Base-by-base conservation (phyloP, 306 rosid genomes). In the Elaeagnus macrophylla region DNA sequence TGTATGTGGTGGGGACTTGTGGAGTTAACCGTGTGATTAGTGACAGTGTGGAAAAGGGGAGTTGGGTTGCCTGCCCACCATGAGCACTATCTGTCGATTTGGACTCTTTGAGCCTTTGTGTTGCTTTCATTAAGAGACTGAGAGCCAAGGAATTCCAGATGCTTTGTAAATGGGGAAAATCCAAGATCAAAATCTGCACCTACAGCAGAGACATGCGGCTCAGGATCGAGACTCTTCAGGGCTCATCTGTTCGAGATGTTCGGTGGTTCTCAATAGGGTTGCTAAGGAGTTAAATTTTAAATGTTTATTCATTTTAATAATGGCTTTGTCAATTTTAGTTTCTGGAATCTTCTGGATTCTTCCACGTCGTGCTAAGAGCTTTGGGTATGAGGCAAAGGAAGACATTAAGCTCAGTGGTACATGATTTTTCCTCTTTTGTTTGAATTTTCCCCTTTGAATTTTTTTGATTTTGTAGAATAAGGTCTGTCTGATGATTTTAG, bases 261-360 rank as follows among this genome's bases (percentile, higher is more conserved):
- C 81, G 44, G 20, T 60, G 60, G 66, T 64, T 61, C 54, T 75
- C 6, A 5, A 52, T 42, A 35, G 76, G 51, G 46, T 77, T 16
- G 67, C 67, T 37, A 46, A 61, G 32, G 71, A 72, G 16, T 69
- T 82, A 67, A 91, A 68, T 78, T 82, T 86, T 74, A 77, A 80
- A 80, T 91, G 96, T 63, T 2, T 91, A 3, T 69, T 91, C 46
- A 56, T 86, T 60, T 78, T 91, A 57, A 1, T 86, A 11, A 44
- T 91, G 63, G 72, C 79, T 48, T 38, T 91, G 0, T 62, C 86
- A 7, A 79, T 83, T 67, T 65, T 91, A 5, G 48, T 86, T 18
- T 81, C 90, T 60, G 88, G 85, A 60, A 45, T 91, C 77, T 91
- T 86, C 52, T 91, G 94, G 94, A 44, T 84, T 65, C 74, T 83